These are phyloP conservation scores for Ophiostoma quercus DNA, from an alignment of 2,329 filamentous ascomycete genomes.

Conservation along the genomic window DNA sequence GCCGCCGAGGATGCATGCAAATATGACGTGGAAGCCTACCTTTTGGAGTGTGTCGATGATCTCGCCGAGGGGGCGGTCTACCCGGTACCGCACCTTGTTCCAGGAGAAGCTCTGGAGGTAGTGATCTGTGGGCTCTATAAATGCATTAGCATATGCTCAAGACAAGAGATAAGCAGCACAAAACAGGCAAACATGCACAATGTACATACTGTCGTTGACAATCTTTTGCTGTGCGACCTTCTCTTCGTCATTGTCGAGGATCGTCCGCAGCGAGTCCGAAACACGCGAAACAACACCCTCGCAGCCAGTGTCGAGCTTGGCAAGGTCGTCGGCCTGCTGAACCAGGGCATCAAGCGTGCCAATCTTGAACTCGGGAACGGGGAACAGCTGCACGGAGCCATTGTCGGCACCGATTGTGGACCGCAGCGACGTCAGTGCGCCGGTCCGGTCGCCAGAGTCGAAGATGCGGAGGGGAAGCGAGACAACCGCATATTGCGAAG, in stretches of 20 bases:
- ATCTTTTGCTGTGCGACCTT: constrained; percentile 82
- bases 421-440: constrained; percentile 72
- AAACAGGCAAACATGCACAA: background rate
- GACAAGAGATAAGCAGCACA: background rate
- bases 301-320: constrained; percentile 77
- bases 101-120: constrained; percentile 86
- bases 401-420: constrained; percentile 68
- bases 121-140: constrained; percentile 83
- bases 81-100: constrained; percentile 97
- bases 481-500: constrained; percentile 73
- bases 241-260: constrained; percentile 79
- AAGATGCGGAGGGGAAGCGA: constrained; percentile 86
- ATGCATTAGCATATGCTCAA: constrained; percentile 9
- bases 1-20: background rate
- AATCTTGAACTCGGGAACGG: constrained; percentile 93
- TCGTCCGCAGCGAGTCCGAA: constrained; percentile 72
- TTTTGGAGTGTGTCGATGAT: constrained; percentile 85
- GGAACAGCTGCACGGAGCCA: constrained; percentile 69
- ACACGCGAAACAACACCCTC: constrained; percentile 83
- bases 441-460: constrained; percentile 71
- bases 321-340: constrained; percentile 90
- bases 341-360: constrained; percentile 92
- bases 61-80: constrained; percentile 83
- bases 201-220: constrained; percentile 74
- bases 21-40: constrained; percentile 42